Evolutionary conservation across 768 basidiomycete genomes (phyloP).

Genomic region (Tylopilus sp.): DNA sequence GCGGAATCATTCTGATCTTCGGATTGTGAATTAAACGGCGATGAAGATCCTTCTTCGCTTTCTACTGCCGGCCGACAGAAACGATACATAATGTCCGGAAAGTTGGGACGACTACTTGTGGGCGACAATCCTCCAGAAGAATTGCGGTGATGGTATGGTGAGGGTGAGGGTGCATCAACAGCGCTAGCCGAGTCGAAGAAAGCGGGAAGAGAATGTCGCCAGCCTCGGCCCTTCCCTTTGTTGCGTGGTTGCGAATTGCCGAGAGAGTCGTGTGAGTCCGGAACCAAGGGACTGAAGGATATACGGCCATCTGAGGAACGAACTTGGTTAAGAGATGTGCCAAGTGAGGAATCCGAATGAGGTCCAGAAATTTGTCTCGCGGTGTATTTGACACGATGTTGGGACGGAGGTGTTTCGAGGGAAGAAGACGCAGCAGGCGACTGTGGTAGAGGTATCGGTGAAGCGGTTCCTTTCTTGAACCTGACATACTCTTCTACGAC

Average conservation of each 20-base stretch:
- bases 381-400: conserved; percentile 9
- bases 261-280: conserved; percentile 44
- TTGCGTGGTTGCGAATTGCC: conserved; percentile 44
- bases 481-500: conserved; percentile 65
- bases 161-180: conserved; percentile 35
- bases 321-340: conserved; percentile 37
- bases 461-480: conserved; percentile 31
- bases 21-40: conserved; percentile 43
- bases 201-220: conserved; percentile 28
- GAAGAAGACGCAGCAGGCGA: conserved; percentile 16
- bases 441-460: conserved; percentile 13
- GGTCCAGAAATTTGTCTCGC: conserved; percentile 27
- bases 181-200: conserved; percentile 33
- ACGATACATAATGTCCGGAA: conserved; percentile 37
- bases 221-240: conserved; percentile 32
- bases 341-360: conserved; percentile 38
- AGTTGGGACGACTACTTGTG: conserved; percentile 39
- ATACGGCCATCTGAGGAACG: conserved; percentile 46
- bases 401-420: conserved; percentile 10
- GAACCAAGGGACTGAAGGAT: conserved; percentile 56
- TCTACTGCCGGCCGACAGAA: conserved; percentile 33
- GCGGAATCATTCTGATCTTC: conserved; percentile 36
- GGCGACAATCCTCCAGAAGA: conserved; percentile 39
- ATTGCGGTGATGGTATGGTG: conserved; percentile 25
- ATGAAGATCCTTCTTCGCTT: conserved; percentile 49